Base-by-base conservation (phyloP, 331 rosid species). In the Stylosanthes scabra region DNA sequence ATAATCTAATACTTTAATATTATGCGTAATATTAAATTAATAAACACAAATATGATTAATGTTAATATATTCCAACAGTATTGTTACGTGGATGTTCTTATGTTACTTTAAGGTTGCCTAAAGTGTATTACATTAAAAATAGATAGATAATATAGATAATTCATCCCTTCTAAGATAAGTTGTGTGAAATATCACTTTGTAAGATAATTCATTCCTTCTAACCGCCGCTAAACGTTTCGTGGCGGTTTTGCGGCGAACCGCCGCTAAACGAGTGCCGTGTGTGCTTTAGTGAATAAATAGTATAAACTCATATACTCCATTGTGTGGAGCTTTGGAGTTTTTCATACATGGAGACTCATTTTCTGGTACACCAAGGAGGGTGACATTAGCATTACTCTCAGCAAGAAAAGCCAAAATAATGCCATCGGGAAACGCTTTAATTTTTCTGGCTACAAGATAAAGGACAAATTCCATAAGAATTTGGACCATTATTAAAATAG, bases 391-490 rank as follows among this genome's bases (percentile, higher is more conserved):
- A 70, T 70, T 80, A 60, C 66, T 65, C 66, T 61, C 52, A 55
- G 12, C 56, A 34, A 44, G 47, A 51, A 81, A 81, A 54, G 92
- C 89, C 97, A 80, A 89, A 85, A 34, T 34, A 75, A 76, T 29
- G 12, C 80, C 91, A 82, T 86, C 46, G 89, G 96, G 90, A 89
- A 86, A 52, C 80, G 89, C 80, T 86, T 34, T 34, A 34, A 34
- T 34, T 34, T 84, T 81, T 59, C 81, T 80, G 82, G 81, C 83
- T 82, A 68, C 72, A 66, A 71, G 62, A 76, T 68, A 84, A 81
- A 76, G 51, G 89, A 89, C 93, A 84, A 89, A 81, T 46, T 47
- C 57, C 68, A 68, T 37, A 25, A 14, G 51, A 70, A 75, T 60
- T 76, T 73, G 83, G 73, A 80, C 61, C 71, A 68, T 68, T 59